Conservation (phyloP, 192 early-diverging fungal species). For the Mortierella alpina region DNA sequence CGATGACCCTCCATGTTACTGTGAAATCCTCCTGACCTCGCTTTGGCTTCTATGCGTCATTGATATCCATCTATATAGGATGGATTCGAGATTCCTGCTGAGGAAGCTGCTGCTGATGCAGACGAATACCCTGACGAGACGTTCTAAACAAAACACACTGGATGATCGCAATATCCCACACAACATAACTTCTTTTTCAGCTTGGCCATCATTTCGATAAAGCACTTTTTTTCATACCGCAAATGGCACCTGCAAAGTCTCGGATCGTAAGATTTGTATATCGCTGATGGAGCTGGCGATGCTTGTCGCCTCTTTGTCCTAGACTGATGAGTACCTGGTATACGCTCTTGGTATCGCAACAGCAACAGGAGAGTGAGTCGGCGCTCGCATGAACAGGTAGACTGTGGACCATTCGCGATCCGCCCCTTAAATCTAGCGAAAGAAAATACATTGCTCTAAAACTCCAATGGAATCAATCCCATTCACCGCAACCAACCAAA, state of each 20-base stretch:
- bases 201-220: not conserved
- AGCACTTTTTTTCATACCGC: not conserved
- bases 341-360: too few species aligned
- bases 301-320: too few species aligned
- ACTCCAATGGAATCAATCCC: slow-evolving; percentile 19
- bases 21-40: not conserved
- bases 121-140: slow-evolving; percentile 71
- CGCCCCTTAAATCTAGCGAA: not conserved
- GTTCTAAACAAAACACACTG: slow-evolving; percentile 55
- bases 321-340: too few species aligned
- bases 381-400: too few species aligned
- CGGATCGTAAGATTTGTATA: too few species aligned
- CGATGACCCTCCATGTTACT: too few species aligned
- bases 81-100: slow-evolving; percentile 82
- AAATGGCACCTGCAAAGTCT: too few species aligned
- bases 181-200: not conserved
- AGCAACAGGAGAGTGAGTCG: too few species aligned
- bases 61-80: slow-evolving; percentile 62
- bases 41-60: not conserved
- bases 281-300: too few species aligned
- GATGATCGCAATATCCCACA: not conserved
- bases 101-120: slow-evolving; percentile 55
- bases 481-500: not conserved
- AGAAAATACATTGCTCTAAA: not conserved
- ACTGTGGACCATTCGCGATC: too few species aligned